These are phyloP conservation scores for Akanthomyces lecanii DNA, from an alignment of 2,329 filamentous ascomycete genomes.

Conservation along the genomic window DNA sequence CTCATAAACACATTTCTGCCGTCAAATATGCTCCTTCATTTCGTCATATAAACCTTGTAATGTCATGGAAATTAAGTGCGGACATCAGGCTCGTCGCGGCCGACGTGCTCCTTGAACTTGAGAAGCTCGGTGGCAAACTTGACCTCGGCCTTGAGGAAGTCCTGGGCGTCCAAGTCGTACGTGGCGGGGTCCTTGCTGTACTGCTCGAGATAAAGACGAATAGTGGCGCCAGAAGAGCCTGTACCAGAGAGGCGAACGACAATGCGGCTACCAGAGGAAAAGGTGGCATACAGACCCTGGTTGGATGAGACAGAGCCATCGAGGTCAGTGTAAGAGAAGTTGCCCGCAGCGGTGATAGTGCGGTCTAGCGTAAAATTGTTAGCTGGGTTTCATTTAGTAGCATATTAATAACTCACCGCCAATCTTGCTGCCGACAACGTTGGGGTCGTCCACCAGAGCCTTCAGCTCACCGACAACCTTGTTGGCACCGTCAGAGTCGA, in stretches of 20 bases:
- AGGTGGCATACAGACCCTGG: conserved; percentile 92
- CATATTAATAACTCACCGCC: conserved; percentile 46
- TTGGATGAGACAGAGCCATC: conserved; percentile 93
- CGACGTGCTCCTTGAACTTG: conserved; percentile 90
- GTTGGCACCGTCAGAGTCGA: conserved; percentile 84
- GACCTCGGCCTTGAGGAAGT: conserved; percentile 88
- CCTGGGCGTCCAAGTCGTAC: conserved; percentile 80
- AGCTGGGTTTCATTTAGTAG: conserved; percentile 18
- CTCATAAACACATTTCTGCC: conserved; percentile 2
- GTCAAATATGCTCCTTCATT: neutral
- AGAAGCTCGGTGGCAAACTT: conserved; percentile 78
- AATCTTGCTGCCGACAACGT: conserved; percentile 79
- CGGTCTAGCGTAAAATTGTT: conserved; percentile 46
- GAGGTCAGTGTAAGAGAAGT: conserved; percentile 98
- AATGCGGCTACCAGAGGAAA: conserved; percentile 90
- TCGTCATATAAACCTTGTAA: neutral
- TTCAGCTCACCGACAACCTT: conserved; percentile 82
- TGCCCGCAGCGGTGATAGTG: conserved; percentile 83
- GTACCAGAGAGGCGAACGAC: conserved; percentile 94
- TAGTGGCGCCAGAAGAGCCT: conserved; percentile 90
- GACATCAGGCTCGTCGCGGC: conserved; percentile 89
- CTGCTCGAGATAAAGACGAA: conserved; percentile 95
- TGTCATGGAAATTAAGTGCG: conserved; percentile 63
- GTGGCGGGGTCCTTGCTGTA: conserved; percentile 77
- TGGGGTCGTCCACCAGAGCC: conserved; percentile 67